Conservation (phyloP, 345 rosid genomes). For the Physaria fendleri region DNA sequence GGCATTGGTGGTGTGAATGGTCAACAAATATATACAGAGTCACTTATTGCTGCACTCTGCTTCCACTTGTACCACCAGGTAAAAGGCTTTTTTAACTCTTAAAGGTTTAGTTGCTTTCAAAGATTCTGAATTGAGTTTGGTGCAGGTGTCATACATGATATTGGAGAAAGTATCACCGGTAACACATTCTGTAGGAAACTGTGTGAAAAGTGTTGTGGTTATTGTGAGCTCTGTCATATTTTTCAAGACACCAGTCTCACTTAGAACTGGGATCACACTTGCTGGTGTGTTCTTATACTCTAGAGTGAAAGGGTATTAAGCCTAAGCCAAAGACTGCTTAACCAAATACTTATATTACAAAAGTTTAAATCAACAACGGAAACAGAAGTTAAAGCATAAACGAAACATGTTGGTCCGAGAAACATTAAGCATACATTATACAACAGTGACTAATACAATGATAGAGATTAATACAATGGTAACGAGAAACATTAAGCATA, state of each 20-base stretch:
- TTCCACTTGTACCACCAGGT: conserved; percentile 99
- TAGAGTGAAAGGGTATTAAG: conserved; percentile 87
- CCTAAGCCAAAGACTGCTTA: conserved; percentile 76
- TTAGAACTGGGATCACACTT: conserved; percentile 89
- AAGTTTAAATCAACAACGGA: too few relatives aligned
- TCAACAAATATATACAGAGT: conserved; percentile 49
- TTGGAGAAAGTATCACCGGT: conserved; percentile 95
- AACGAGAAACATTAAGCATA: too few relatives aligned
- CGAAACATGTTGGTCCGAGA: too few relatives aligned
- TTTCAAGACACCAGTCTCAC: conserved; percentile 79
- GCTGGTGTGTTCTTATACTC: conserved; percentile 96
- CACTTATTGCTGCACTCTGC: conserved; percentile 78
- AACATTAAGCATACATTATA: too few relatives aligned
- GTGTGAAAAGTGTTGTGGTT: conserved; percentile 98
- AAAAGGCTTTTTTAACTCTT: conserved; percentile 18
- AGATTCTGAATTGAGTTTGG: background rate
- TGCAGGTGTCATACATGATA: conserved; percentile 94
- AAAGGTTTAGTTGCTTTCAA: too few relatives aligned
- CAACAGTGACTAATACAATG: too few relatives aligned
- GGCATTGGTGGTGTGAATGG: conserved; percentile 56
- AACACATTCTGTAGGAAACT: conserved; percentile 95
- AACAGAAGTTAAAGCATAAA: too few relatives aligned
- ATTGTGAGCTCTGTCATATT: conserved; percentile 94
- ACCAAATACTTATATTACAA: too few relatives aligned
- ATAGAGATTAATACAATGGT: too few relatives aligned